Conservation (phyloP, 805 yeast species). For the Metschnikowia sp. region DNA sequence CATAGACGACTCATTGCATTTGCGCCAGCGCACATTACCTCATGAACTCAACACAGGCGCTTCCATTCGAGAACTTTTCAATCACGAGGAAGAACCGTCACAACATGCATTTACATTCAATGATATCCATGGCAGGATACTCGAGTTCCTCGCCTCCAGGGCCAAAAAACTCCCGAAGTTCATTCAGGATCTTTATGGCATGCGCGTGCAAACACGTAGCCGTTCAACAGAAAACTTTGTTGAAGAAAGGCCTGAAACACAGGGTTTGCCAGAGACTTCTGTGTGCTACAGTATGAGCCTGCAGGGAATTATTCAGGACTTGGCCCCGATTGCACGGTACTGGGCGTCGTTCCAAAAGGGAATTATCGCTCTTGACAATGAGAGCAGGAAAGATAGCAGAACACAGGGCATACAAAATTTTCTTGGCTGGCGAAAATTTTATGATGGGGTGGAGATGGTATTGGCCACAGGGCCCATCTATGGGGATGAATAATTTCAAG, state of each 20-base stretch:
- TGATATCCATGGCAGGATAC: slow-evolving; percentile 7
- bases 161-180: slow-evolving; percentile 32
- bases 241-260: slow-evolving; percentile 15
- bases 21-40: slow-evolving; percentile 29
- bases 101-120: slow-evolving; percentile 4
- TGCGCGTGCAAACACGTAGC: slow-evolving; percentile 20
- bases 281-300: slow-evolving; percentile 24
- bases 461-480: slow-evolving; percentile 10
- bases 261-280: slow-evolving; percentile 36
- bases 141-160: slow-evolving; percentile 32
- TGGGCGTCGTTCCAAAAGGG: slow-evolving; percentile 34
- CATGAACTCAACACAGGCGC: slow-evolving; percentile 38
- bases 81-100: background rate
- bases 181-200: slow-evolving; percentile 22
- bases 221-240: slow-evolving; percentile 8
- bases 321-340: slow-evolving; percentile 30
- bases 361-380: slow-evolving; percentile 22
- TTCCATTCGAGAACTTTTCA: slow-evolving; percentile 7
- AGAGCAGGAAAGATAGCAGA: slow-evolving; percentile 10
- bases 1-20: slow-evolving; percentile 30
- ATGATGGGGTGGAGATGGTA: slow-evolving; percentile 17
- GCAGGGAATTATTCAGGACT: slow-evolving; percentile 26
- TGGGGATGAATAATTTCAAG: no score
- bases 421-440: slow-evolving; percentile 36
- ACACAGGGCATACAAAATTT: slow-evolving; percentile 24